These are phyloP conservation scores for bread wheat (Triticum aestivum) DNA, from an alignment of 176 grass and related monocot species.

Conservation along the genomic window IWGSC_CS_RefSeq_v2.1 NC_057814.1:595414209-595414708, in stretches of 20 bases:
- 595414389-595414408: background rate
- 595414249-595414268: background rate
- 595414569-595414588: background rate
- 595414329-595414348: background rate
- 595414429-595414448: background rate
- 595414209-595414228: background rate
- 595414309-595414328: background rate
- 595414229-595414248: background rate
- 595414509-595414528: background rate
- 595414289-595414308: background rate
- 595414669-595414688: constrained; percentile 36
- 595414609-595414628: background rate
- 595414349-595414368: background rate
- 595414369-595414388: constrained; percentile 12
- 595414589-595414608: background rate
- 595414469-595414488: background rate
- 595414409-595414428: background rate
- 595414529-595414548: background rate
- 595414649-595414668: constrained; percentile 39
- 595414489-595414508: background rate
- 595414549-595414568: background rate
- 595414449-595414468: background rate
- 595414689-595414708: constrained; percentile 25
- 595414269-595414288: background rate
- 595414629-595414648: background rate